Percentiles rank a stretch among this genome's conserved stretches.
These are phyloP conservation scores for Lecanoromycetidae sp. DNA, from an alignment of 2,329 filamentous ascomycete species.

Conservation along the genomic window DNA sequence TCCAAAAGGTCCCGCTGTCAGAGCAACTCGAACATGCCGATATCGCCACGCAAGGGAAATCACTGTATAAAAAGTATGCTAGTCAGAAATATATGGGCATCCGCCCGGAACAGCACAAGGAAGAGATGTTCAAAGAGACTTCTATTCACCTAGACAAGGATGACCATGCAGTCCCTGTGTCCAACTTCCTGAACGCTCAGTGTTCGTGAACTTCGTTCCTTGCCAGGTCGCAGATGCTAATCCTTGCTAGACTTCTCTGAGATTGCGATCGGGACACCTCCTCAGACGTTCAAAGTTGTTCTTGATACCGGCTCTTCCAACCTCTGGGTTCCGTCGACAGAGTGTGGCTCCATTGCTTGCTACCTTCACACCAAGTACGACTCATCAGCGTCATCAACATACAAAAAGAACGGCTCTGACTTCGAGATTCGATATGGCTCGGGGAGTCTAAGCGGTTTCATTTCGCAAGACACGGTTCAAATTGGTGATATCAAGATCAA, in stretches of 20 bases:
- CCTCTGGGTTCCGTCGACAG: conserved; percentile 87
- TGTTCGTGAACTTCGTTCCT: conserved; percentile 48
- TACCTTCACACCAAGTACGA: conserved; percentile 97
- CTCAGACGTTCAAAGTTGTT: conserved; percentile 95
- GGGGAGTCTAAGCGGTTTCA: conserved; percentile 81
- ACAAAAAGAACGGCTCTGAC: conserved; percentile 82
- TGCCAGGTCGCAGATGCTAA: background rate
- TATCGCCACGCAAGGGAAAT: conserved; percentile 68
- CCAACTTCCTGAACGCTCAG: conserved; percentile 97
- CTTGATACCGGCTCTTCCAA: conserved; percentile 98
- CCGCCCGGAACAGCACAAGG: conserved; percentile 55
- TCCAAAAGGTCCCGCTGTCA: conserved; percentile 86
- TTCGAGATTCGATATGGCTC: conserved; percentile 96
- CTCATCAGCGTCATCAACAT: conserved; percentile 74
- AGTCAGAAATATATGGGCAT: conserved; percentile 93
- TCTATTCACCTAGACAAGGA: conserved; percentile 52
- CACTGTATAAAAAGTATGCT: conserved; percentile 75
- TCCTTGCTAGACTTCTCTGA: conserved; percentile 73
- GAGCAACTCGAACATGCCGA: conserved; percentile 77
- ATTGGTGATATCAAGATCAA: conserved; percentile 86
- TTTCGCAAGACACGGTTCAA: conserved; percentile 73
- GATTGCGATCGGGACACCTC: conserved; percentile 80
- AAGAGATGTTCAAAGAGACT: conserved; percentile 69
- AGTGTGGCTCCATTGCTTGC: conserved; percentile 93
- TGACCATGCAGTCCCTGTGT: conserved; percentile 72